Evolutionary conservation across 179 eudicot genomes (phyloP).

Genomic region (Vitellaria paradoxa): DNA sequence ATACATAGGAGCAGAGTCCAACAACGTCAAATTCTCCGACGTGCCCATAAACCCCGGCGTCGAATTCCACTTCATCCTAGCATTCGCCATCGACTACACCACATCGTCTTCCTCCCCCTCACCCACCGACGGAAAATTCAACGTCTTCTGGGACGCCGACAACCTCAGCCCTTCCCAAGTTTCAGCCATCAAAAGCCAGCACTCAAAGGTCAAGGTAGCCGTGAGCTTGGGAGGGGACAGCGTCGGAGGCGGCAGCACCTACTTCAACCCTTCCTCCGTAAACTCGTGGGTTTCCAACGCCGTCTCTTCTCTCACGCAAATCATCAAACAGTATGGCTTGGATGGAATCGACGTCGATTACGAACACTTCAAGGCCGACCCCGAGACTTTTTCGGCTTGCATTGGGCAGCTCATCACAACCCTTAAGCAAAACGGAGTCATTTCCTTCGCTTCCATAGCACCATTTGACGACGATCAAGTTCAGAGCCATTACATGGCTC

Average conservation of each 20-base stretch:
- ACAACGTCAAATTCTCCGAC: slow-evolving; percentile 20
- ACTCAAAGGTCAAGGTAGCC: slow-evolving; percentile 25
- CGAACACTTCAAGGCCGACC: slow-evolving; percentile 43
- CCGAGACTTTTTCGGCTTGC: slow-evolving; percentile 34
- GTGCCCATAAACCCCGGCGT: slow-evolving; percentile 20
- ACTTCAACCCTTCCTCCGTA: slow-evolving; percentile 35
- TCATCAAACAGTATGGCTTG: slow-evolving; percentile 27
- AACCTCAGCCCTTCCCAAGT: slow-evolving; percentile 39
- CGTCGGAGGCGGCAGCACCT: slow-evolving; percentile 23
- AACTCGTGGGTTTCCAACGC: slow-evolving; percentile 54
- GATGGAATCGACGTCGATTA: slow-evolving; percentile 56
- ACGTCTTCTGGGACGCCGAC: slow-evolving; percentile 46
- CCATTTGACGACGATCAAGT: slow-evolving; percentile 41
- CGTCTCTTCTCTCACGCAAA: slow-evolving; percentile 27
- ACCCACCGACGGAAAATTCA: slow-evolving; percentile 51
- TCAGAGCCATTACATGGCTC: slow-evolving; percentile 34
- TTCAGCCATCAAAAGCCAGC: slow-evolving; percentile 25
- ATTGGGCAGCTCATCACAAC: slow-evolving; percentile 39
- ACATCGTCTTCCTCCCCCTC: slow-evolving; percentile 34
- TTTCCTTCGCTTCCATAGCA: slow-evolving; percentile 46
- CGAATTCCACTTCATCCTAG: slow-evolving; percentile 29
- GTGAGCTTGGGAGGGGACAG: slow-evolving; percentile 42
- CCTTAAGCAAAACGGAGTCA: slow-evolving; percentile 33
- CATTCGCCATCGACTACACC: slow-evolving; percentile 40
- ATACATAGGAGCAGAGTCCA: slow-evolving; percentile 28